Evolutionary conservation across 2,329 filamentous ascomycete genomes (phyloP).

Genomic region (Alternaria triticina): DNA sequence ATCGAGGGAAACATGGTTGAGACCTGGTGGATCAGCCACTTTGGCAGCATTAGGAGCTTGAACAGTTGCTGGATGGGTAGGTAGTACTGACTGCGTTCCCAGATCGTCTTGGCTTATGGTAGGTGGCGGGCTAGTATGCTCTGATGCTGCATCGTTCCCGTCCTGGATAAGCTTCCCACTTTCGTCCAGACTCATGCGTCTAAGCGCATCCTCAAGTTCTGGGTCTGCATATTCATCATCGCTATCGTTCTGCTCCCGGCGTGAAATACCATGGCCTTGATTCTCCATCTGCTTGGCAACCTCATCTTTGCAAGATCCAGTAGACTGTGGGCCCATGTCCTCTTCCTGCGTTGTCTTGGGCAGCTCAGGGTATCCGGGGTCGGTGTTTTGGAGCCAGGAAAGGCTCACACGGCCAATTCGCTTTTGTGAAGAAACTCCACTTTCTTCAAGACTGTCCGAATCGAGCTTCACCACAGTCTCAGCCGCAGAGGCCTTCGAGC

Average conservation of each 20-base stretch:
- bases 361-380: constrained; percentile 24
- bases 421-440: not conserved
- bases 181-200: constrained; percentile 19
- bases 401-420: constrained; percentile 32
- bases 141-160: not conserved
- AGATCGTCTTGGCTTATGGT: not conserved
- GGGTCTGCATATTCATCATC: constrained; percentile 33
- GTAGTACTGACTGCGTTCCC: not conserved
- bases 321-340: not conserved
- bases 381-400: constrained; percentile 12
- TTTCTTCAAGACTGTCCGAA: not conserved
- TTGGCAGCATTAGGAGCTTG: not conserved
- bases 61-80: not conserved
- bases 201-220: constrained; percentile 34
- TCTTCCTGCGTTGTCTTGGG: constrained; percentile 3
- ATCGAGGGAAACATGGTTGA: not conserved
- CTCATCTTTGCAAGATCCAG: not conserved
- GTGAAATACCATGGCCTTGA: not conserved
- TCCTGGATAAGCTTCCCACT: constrained; percentile 15
- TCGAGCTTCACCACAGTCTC: not conserved
- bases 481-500: not conserved
- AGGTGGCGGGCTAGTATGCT: not conserved
- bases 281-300: not conserved
- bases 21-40: not conserved
- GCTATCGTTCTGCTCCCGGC: not conserved